Conservation (phyloP, 805 yeast genomes). For the Pichia cephalocereana region DNA sequence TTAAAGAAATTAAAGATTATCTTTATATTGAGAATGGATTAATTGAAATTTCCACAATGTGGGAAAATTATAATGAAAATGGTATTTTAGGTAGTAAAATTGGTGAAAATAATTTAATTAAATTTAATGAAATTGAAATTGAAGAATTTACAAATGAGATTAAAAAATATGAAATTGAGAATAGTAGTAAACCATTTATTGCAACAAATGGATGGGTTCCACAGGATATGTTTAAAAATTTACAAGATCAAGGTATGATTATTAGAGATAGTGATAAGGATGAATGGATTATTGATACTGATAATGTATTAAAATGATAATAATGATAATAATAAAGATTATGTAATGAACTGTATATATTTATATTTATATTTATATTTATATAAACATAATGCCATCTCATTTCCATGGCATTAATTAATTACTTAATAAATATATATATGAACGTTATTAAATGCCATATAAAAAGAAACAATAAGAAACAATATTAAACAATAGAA, state of each 20-base stretch:
- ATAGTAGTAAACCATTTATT: slow-evolving; percentile 69
- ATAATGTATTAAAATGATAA: slow-evolving; percentile 17
- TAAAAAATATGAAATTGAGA: slow-evolving; percentile 57
- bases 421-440: too few relatives aligned
- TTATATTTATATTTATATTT: too few relatives aligned
- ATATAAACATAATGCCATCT: too few relatives aligned
- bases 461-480: too few relatives aligned
- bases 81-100: slow-evolving; percentile 36
- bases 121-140: slow-evolving; percentile 48
- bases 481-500: too few relatives aligned
- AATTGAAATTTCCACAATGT: slow-evolving; percentile 55
- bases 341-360: too few relatives aligned
- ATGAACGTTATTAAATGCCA: too few relatives aligned
- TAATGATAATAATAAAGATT: too few relatives aligned
- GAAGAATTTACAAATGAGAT: slow-evolving; percentile 49
- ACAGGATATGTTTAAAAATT: slow-evolving; percentile 76
- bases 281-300: slow-evolving; percentile 32
- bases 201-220: slow-evolving; percentile 96
- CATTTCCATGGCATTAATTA: too few relatives aligned
- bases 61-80: slow-evolving; percentile 57
- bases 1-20: slow-evolving; percentile 48
- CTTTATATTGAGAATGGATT: slow-evolving; percentile 59
- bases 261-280: slow-evolving; percentile 36
- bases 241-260: slow-evolving; percentile 60
- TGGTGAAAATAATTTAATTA: slow-evolving; percentile 44